Percentiles rank a stretch among this genome's conserved stretches.
These are phyloP conservation scores for Daldinia decipiens DNA, from an alignment of 495 filamentous ascomycete genomes.

Conservation along the genomic window DNA sequence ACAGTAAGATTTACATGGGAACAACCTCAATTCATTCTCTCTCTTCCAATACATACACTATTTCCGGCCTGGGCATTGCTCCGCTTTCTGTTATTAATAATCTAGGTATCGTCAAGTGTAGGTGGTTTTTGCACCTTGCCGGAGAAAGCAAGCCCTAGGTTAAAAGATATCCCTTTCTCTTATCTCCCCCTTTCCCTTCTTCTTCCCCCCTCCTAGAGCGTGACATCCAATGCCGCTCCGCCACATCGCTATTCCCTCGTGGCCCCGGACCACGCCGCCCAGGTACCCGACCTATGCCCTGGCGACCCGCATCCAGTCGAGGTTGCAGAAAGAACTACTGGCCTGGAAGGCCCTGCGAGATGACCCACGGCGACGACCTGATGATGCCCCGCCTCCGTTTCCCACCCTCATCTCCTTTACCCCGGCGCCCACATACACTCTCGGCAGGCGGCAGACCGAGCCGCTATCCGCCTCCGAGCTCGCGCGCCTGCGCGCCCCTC, in stretches of 20 bases:
- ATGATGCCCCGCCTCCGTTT: constrained; percentile 52
- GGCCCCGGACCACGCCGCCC: constrained; percentile 54
- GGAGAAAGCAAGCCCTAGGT: background rate
- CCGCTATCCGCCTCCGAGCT: constrained; percentile 59
- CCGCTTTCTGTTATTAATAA: background rate
- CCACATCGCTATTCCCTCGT: constrained; percentile 74
- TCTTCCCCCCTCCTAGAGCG: background rate
- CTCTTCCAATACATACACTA: background rate
- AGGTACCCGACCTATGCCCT: constrained; percentile 52
- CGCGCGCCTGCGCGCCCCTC: constrained; percentile 51
- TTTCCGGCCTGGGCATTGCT: background rate
- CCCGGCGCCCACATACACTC: constrained; percentile 87
- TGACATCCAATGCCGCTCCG: constrained; percentile 57
- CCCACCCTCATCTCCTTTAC: constrained; percentile 86
- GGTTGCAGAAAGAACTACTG: constrained; percentile 57
- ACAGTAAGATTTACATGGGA: constrained; percentile 20
- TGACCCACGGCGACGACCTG: constrained; percentile 6
- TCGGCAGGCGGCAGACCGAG: constrained; percentile 81
- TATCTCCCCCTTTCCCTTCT: background rate
- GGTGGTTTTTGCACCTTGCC: background rate
- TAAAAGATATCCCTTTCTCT: background rate
- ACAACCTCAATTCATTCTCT: constrained; percentile 7
- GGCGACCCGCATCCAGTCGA: constrained; percentile 53
- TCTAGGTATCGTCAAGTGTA: background rate
- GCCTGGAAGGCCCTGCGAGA: constrained; percentile 53